Conservation (phyloP, 2,329 filamentous ascomycete genomes). For the Colletotrichum sidae region DNA sequence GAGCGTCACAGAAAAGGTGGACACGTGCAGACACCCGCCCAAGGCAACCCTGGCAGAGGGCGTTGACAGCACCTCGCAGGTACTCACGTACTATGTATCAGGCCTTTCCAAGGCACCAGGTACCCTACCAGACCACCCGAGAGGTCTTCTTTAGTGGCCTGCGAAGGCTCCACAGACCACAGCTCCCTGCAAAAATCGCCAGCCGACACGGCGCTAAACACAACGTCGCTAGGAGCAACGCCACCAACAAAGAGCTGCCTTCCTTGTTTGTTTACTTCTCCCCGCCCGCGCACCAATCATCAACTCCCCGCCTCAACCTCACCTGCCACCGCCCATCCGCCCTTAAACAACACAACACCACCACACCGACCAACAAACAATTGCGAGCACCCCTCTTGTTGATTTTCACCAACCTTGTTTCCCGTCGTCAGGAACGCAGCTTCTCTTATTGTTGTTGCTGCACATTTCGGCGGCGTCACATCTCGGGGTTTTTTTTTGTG, state of each 20-base stretch:
- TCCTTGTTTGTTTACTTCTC: constrained; percentile 40
- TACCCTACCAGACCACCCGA: not conserved
- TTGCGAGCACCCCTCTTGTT: constrained; percentile 22
- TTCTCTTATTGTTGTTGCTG: constrained; percentile 26
- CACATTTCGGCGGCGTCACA: constrained; percentile 26
- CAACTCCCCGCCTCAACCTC: constrained; percentile 35
- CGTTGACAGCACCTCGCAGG: constrained; percentile 2
- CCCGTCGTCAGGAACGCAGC: constrained; percentile 38
- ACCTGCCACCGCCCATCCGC: constrained; percentile 27
- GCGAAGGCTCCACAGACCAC: not conserved
- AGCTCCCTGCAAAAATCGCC: constrained; percentile 8
- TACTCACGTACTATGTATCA: not conserved
- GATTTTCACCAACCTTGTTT: constrained; percentile 28
- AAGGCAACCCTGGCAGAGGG: not conserved
- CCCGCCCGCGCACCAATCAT: constrained; percentile 38
- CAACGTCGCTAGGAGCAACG: constrained; percentile 38
- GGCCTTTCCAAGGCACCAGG: too few relatives aligned
- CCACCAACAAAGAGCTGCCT: constrained; percentile 36
- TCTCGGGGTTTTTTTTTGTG: constrained; percentile 27
- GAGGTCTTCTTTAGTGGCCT: too few relatives aligned
- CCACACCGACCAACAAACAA: constrained; percentile 31
- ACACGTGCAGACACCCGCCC: constrained; percentile 29
- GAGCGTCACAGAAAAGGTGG: constrained; percentile 33
- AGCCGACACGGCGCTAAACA: constrained; percentile 22
- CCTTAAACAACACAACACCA: constrained; percentile 39